Conservation (phyloP, 2,329 filamentous ascomycete species). For the Bipolaris victoriae region DNA sequence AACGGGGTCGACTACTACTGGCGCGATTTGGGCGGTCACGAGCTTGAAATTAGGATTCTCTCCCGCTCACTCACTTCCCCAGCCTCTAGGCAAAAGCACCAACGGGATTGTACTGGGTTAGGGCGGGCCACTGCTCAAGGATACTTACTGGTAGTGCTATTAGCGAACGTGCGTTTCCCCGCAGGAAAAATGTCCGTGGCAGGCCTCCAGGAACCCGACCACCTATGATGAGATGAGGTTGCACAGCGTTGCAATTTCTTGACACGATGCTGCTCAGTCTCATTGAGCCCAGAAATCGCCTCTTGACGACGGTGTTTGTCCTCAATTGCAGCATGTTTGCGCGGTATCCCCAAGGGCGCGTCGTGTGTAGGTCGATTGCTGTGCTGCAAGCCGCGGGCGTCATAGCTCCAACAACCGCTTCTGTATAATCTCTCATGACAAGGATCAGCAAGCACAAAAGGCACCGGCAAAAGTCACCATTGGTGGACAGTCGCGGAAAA, state of each 20-base stretch:
- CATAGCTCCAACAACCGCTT: constrained; percentile 9
- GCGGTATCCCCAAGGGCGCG: background rate
- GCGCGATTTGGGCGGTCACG: constrained; percentile 21
- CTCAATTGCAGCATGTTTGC: constrained; percentile 5
- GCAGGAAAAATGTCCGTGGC: constrained; percentile 28
- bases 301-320: background rate
- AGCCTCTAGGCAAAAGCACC: constrained; percentile 16
- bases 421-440: constrained; percentile 10
- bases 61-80: constrained; percentile 19
- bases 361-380: constrained; percentile 2
- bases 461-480: constrained; percentile 20
- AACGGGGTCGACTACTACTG: constrained; percentile 22
- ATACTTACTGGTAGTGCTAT: background rate
- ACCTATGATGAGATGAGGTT: constrained; percentile 23
- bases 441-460: constrained; percentile 8
- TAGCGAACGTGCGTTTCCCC: constrained; percentile 30
- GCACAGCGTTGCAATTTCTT: constrained; percentile 10
- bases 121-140: constrained; percentile 22
- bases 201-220: constrained; percentile 35
- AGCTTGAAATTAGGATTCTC: constrained; percentile 29
- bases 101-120: constrained; percentile 20
- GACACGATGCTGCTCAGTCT: background rate
- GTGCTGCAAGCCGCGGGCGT: constrained; percentile 14
- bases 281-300: background rate
- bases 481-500: constrained; percentile 36